Evolutionary conservation across 1,139 yeast genomes (phyloP).

Genomic region (Scheffersomyces cryptocercus): DNA sequence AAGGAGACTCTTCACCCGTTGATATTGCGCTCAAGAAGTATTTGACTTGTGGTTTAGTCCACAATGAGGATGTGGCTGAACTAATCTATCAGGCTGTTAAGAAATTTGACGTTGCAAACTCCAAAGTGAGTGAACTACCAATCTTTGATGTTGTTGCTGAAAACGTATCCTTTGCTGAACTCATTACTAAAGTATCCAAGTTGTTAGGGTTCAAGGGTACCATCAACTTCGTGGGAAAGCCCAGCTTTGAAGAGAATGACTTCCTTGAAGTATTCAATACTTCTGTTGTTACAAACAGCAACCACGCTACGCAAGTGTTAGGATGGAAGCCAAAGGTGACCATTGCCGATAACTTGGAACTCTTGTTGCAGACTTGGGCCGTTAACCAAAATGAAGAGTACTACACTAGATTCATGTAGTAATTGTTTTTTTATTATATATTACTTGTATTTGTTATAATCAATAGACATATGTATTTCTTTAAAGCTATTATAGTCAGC

Average conservation of each 20-base stretch:
- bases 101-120: slow-evolving; percentile 2
- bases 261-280: slow-evolving; percentile 3
- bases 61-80: slow-evolving; percentile 1
- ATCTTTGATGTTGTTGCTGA: slow-evolving; percentile 3
- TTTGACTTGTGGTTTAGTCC: not conserved
- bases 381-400: not conserved
- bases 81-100: not conserved
- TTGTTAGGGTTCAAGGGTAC: slow-evolving; percentile 3
- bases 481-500: too few species aligned
- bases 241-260: slow-evolving; percentile 1
- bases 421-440: not conserved
- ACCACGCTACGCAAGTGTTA: not conserved
- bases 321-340: not conserved
- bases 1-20: not conserved
- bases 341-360: not conserved
- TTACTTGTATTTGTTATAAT: not conserved
- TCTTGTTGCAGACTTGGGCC: not conserved
- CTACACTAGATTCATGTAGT: not conserved
- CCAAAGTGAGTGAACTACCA: slow-evolving; percentile 1
- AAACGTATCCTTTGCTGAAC: not conserved
- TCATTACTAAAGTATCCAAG: not conserved
- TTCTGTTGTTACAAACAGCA: slow-evolving; percentile 2
- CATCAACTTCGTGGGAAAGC: slow-evolving; percentile 3
- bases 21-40: not conserved
- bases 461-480: too few species aligned